Evolutionary conservation across 768 basidiomycete genomes (phyloP).

Genomic region (Fistulinella prunicolor): DNA sequence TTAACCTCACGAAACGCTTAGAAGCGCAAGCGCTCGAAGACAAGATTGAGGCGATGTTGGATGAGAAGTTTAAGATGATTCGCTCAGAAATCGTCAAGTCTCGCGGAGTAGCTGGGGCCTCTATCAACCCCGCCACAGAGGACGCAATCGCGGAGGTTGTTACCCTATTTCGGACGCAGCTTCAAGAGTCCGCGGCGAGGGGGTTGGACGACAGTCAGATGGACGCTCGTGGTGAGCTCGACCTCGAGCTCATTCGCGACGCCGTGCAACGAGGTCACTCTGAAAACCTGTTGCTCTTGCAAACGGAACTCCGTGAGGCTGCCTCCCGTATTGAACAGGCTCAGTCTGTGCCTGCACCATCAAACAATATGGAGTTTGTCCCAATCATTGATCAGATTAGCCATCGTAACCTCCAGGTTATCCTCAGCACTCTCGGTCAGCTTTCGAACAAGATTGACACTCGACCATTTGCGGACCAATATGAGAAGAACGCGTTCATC

Average conservation of each 20-base stretch:
- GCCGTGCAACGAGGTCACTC: conserved; percentile 65
- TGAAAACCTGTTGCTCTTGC: conserved; percentile 54
- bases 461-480: conserved; percentile 38
- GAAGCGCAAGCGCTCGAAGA: conserved; percentile 61
- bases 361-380: conserved; percentile 33
- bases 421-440: conserved; percentile 58
- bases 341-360: conserved; percentile 9
- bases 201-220: conserved; percentile 59
- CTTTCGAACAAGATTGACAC: conserved; percentile 34
- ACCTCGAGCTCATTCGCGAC: conserved; percentile 72
- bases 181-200: conserved; percentile 58
- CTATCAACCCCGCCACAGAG: conserved; percentile 49
- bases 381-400: conserved; percentile 58
- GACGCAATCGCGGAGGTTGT: conserved; percentile 65
- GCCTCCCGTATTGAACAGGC: conserved; percentile 41
- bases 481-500: conserved; percentile 56
- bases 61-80: conserved; percentile 62
- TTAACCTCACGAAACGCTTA: conserved; percentile 54
- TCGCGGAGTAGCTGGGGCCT: conserved; percentile 23
- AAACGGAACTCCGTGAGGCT: conserved; percentile 55
- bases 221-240: conserved; percentile 74
- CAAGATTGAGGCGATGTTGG: conserved; percentile 58
- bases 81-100: conserved; percentile 38
- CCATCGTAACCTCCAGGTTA: conserved; percentile 53
- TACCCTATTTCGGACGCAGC: conserved; percentile 62